A percentile compares a stretch with the other conserved stretches of the same genome.
These are phyloP conservation scores for Fraxinus americana DNA, from an alignment of 257 asterid species.

Conservation along the genomic window DNA sequence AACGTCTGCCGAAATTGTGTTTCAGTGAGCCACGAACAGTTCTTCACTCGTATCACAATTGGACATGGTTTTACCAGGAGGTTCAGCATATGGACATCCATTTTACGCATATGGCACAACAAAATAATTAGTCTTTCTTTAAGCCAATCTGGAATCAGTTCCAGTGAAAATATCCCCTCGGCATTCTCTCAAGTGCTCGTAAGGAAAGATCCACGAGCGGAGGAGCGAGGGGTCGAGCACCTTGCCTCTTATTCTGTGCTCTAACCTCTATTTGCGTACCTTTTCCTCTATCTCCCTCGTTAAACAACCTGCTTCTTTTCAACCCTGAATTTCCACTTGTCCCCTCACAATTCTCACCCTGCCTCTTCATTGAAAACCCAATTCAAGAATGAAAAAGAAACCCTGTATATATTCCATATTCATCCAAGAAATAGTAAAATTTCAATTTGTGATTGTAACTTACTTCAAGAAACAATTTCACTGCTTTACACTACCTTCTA, in stretches of 20 bases:
- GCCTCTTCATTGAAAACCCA: conserved; percentile 50
- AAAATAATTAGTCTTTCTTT: conserved; percentile 48
- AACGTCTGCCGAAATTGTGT: conserved; percentile 46
- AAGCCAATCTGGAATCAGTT: conserved; percentile 55
- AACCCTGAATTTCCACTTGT: conserved; percentile 25
- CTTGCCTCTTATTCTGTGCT: conserved; percentile 34
- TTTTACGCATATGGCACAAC: conserved; percentile 59
- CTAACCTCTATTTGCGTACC: conserved; percentile 40
- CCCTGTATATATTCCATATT: neutral
- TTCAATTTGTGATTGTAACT: neutral
- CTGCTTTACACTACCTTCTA: no score
- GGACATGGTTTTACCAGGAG: conserved; percentile 66
- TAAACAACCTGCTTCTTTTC: conserved; percentile 42
- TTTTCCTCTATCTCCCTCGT: conserved; percentile 27
- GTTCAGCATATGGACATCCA: conserved; percentile 42
- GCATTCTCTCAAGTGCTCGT: conserved; percentile 57
- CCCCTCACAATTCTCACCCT: conserved; percentile 29
- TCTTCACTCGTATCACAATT: conserved; percentile 64
- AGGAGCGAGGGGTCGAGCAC: conserved; percentile 40
- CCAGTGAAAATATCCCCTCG: conserved; percentile 62
- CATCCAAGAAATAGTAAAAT: conserved; percentile 17
- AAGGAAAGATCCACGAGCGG: conserved; percentile 63
- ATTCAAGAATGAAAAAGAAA: neutral
- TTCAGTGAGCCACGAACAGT: conserved; percentile 73
- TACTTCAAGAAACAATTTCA: conserved; percentile 2